Evolutionary conservation across 23 red algal species (phyloP).

Genomic region (Gracilaria gracilis): DNA sequence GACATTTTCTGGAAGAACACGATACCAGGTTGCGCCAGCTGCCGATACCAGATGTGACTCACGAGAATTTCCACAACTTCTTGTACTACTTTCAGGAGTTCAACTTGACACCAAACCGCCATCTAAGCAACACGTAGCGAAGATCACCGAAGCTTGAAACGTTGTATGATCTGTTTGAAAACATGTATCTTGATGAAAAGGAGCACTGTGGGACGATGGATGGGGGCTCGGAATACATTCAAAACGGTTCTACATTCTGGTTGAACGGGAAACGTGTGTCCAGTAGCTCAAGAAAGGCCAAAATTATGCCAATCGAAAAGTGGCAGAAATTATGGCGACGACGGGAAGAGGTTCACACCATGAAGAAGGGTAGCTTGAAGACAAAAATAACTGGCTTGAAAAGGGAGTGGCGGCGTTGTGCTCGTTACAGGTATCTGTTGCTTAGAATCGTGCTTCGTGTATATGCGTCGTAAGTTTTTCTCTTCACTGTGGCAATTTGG

Average conservation of each 20-base stretch:
- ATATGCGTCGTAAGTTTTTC: too few relatives aligned
- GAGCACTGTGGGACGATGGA: constrained; percentile 87
- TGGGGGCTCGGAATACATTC: constrained; percentile 70
- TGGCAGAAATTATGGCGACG: constrained; percentile 43
- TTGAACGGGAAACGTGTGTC: constrained; percentile 56
- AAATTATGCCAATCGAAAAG: constrained; percentile 30
- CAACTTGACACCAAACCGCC: constrained; percentile 11
- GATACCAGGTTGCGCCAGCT: constrained; percentile 56
- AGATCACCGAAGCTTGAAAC: constrained; percentile 47
- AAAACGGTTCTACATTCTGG: constrained; percentile 41
- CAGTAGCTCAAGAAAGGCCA: constrained; percentile 23
- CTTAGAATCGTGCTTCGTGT: too few relatives aligned
- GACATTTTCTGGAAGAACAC: constrained; percentile 84
- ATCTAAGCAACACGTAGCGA: not conserved
- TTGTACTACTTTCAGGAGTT: constrained; percentile 90
- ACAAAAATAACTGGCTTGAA: constrained; percentile 1
- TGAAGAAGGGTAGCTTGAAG: not conserved
- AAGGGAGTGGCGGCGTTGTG: not conserved
- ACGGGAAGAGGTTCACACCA: constrained; percentile 19
- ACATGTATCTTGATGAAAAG: constrained; percentile 78
- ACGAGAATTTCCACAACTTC: constrained; percentile 81
- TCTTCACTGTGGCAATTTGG: too few relatives aligned
- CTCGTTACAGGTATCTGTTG: too few relatives aligned
- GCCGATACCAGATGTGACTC: constrained; percentile 80
- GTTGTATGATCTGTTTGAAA: constrained; percentile 92